These are phyloP conservation scores for Aspergillus sp. DNA, from an alignment of 2,329 filamentous ascomycete species.

Conservation along the genomic window DNA sequence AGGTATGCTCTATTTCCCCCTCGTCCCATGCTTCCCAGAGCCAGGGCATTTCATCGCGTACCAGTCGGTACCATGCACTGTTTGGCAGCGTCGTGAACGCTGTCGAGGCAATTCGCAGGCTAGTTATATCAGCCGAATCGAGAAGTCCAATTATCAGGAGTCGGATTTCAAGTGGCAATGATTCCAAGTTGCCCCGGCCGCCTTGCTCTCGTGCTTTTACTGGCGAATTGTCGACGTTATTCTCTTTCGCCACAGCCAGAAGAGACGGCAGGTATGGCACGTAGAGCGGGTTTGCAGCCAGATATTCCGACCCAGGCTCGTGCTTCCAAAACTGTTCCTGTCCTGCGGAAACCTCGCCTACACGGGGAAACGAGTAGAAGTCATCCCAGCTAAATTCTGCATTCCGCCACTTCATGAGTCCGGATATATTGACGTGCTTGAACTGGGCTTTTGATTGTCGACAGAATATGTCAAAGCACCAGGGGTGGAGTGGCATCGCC, in stretches of 20 bases:
- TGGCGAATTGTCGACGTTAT: too few relatives aligned
- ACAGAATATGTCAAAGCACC: conserved; percentile 23
- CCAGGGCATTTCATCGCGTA: conserved; percentile 21
- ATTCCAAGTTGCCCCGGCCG: background rate
- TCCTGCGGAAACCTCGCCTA: background rate
- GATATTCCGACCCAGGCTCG: conserved; percentile 11
- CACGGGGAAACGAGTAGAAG: background rate
- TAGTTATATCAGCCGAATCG: conserved; percentile 6
- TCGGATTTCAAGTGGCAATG: conserved; percentile 9
- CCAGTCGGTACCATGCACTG: conserved; percentile 14
- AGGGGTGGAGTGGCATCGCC: conserved; percentile 21
- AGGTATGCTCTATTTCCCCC: background rate
- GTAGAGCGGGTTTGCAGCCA: conserved; percentile 18
- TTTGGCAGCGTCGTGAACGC: conserved; percentile 13
- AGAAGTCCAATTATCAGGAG: conserved; percentile 6
- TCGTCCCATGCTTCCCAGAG: conserved; percentile 16
- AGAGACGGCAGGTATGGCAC: conserved; percentile 12
- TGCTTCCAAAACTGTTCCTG: conserved; percentile 11
- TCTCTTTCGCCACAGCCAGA: background rate
- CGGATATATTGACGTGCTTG: conserved; percentile 3
- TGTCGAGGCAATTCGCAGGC: conserved; percentile 10
- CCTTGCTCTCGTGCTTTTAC: too few relatives aligned
- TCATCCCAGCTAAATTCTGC: conserved; percentile 2
- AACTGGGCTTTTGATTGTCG: conserved; percentile 17
- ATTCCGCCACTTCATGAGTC: conserved; percentile 18